These are phyloP conservation scores for Schwanniomyces etchellsii DNA, from an alignment of 1,139 yeast species.

Conservation along the genomic window DNA sequence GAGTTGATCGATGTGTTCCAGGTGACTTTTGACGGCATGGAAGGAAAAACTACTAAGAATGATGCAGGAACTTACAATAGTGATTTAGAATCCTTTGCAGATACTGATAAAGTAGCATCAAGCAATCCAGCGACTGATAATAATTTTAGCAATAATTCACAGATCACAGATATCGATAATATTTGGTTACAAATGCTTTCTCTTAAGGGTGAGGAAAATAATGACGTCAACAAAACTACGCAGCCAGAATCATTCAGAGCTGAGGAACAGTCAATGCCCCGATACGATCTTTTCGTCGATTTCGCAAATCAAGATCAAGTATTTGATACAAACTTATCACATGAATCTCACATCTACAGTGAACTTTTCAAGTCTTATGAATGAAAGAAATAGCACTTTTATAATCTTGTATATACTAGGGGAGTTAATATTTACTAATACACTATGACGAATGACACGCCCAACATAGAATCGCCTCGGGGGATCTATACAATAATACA, in stretches of 20 bases:
- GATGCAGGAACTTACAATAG: not conserved
- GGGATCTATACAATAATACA: not conserved
- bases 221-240: not conserved
- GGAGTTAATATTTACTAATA: too few relatives aligned
- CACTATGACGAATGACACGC: too few relatives aligned
- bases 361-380: too few relatives aligned
- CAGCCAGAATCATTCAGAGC: not conserved
- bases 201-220: slow-evolving; percentile 27
- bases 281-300: too few relatives aligned
- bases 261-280: not conserved
- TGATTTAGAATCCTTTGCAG: not conserved
- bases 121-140: not conserved
- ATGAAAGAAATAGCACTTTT: too few relatives aligned
- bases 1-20: slow-evolving; percentile 17
- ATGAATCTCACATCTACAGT: too few relatives aligned
- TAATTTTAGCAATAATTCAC: too few relatives aligned
- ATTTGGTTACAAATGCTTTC: slow-evolving; percentile 28
- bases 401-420: too few relatives aligned
- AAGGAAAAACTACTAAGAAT: slow-evolving; percentile 7
- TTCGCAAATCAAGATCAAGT: too few relatives aligned
- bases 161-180: slow-evolving; percentile 11
- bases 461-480: too few relatives aligned
- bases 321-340: too few relatives aligned
- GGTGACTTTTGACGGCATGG: slow-evolving; percentile 3
- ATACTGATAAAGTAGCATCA: not conserved